A percentile compares a stretch with the other conserved stretches of the same genome.
phyloP scores from a whole-genome alignment of 2,329 filamentous ascomycete genomes.

The Didymella lethalis region DNA sequence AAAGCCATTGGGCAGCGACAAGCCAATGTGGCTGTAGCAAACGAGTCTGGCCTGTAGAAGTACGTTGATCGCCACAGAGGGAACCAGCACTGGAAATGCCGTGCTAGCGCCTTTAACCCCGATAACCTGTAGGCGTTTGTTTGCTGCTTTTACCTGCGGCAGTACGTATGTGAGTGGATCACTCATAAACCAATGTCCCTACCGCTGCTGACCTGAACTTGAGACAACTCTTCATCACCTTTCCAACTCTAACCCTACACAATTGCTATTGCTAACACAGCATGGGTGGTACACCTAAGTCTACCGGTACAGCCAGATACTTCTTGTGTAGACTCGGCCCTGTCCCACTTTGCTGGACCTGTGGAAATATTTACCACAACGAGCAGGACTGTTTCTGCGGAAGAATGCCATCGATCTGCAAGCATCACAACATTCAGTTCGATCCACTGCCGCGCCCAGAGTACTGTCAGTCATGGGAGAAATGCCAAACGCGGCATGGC shows the following conservation, averaged over 20 bases:
- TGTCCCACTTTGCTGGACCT: neutral
- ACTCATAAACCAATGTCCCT: neutral
- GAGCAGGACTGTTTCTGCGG: neutral
- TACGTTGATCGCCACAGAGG: too few species aligned
- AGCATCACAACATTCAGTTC: neutral
- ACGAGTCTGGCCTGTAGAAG: neutral
- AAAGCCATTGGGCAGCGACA: constrained; percentile 58
- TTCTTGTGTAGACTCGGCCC: neutral
- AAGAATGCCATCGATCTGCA: neutral
- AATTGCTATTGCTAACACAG: too few species aligned
- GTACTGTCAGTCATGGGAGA: neutral
- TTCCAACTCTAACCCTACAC: neutral
- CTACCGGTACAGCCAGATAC: neutral
- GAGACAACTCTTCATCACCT: neutral
- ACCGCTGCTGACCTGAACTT: neutral
- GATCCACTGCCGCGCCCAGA: neutral
- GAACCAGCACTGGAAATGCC: neutral
- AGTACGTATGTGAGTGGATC: neutral
- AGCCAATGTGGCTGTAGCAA: constrained; percentile 50
- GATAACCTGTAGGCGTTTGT: neutral
- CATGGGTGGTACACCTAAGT: neutral
- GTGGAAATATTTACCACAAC: neutral
- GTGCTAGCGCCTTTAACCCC: too few species aligned
- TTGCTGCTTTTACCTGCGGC: neutral
- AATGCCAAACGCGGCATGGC: neutral